Conservation (phyloP, 1,284 basidiomycete genomes). For the Cutaneotrichosporon cyanovorans region DNA sequence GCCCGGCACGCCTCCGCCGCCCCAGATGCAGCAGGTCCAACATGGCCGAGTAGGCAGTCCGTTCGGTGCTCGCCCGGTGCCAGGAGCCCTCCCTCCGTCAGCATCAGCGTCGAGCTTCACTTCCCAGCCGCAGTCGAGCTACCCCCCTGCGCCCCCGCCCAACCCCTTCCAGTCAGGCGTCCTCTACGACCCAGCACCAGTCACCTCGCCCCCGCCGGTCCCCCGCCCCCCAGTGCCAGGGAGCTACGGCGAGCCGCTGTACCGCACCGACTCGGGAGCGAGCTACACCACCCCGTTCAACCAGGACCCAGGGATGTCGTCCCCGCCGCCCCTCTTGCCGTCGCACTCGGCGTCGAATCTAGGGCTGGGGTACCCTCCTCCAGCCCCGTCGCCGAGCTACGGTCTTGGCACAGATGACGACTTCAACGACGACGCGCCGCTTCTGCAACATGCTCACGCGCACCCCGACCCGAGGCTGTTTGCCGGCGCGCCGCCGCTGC, state of each 20-base stretch:
- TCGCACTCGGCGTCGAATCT: background rate
- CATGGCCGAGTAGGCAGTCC: no score
- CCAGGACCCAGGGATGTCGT: conserved; percentile 18
- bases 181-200: background rate
- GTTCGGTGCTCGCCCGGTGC: no score
- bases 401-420: conserved; percentile 24
- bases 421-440: conserved; percentile 34
- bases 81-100: no score
- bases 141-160: no score
- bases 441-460: conserved; percentile 30
- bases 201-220: no score
- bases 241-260: background rate
- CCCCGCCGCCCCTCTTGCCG: conserved; percentile 33
- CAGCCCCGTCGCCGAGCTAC: background rate
- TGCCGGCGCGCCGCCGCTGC: background rate
- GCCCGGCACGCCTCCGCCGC: no score
- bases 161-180: conserved; percentile 14
- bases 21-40: no score
- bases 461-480: conserved; percentile 23
- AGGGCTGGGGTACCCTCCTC: conserved; percentile 1
- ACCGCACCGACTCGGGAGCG: background rate
- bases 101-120: no score
- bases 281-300: conserved; percentile 14
- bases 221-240: background rate
- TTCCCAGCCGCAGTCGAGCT: no score